phyloP scores from a whole-genome alignment of 2,329 filamentous ascomycete genomes.

The Penicillium sp. region DNA sequence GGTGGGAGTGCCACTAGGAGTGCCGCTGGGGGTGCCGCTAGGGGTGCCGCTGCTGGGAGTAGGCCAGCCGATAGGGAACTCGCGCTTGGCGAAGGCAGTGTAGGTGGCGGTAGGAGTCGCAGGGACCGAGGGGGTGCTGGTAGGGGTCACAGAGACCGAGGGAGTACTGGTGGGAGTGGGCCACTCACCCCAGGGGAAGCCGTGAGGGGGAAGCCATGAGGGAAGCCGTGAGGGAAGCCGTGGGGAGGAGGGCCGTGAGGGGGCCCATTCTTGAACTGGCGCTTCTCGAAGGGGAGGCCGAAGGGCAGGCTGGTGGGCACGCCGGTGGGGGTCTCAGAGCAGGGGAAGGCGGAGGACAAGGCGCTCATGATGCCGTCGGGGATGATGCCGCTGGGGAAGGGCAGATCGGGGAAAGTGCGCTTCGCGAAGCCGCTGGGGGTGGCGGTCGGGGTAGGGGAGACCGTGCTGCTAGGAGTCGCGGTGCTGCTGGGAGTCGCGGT shows the following conservation, averaged over 20 bases:
- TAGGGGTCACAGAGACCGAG: not conserved
- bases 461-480: too few species aligned
- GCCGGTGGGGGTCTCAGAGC: not conserved
- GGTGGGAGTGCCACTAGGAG: not conserved
- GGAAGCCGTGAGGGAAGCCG: not conserved
- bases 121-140: not conserved
- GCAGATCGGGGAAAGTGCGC: conserved; percentile 4
- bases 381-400: conserved; percentile 4
- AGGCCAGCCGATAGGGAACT: not conserved
- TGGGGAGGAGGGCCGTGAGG: not conserved
- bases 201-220: too few species aligned
- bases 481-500: not conserved
- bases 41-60: too few species aligned
- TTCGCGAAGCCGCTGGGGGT: conserved; percentile 3
- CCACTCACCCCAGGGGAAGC: not conserved
- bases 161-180: not conserved
- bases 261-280: not conserved
- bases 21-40: not conserved
- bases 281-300: conserved; percentile 2
- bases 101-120: not conserved
- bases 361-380: not conserved
- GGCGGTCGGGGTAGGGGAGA: not conserved
- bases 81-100: not conserved
- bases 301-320: not conserved
- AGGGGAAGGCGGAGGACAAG: not conserved